These are phyloP conservation scores for Penicillium sp. DNA, from an alignment of 2,329 filamentous ascomycete species.

Conservation along the genomic window DNA sequence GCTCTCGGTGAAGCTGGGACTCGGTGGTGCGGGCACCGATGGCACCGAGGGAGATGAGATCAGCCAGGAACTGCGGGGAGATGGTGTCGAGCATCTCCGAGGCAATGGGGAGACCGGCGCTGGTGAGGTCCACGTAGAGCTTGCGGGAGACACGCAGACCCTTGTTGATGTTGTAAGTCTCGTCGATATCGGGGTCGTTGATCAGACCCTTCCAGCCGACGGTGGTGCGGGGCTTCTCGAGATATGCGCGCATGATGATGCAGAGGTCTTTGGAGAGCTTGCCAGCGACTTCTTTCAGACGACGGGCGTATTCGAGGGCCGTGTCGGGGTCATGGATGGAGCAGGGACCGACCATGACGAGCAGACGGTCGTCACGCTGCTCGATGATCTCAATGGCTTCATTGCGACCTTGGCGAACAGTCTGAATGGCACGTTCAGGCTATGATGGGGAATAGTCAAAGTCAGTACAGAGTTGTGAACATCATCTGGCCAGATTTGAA, in stretches of 20 bases:
- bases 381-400: slow-evolving; percentile 70
- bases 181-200: slow-evolving; percentile 97
- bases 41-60: slow-evolving; percentile 89
- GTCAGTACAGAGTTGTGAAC: slow-evolving; percentile 3
- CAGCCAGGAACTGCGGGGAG: slow-evolving; percentile 93
- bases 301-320: slow-evolving; percentile 80
- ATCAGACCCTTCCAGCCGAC: slow-evolving; percentile 99
- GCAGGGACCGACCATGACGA: slow-evolving; percentile 93
- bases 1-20: slow-evolving; percentile 90
- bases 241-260: slow-evolving; percentile 97
- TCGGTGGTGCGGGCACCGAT: slow-evolving; percentile 96
- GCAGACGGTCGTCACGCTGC: slow-evolving; percentile 70
- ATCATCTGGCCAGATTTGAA: too few relatives aligned
- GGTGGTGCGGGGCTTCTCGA: slow-evolving; percentile 96
- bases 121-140: slow-evolving; percentile 86
- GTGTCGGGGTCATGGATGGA: slow-evolving; percentile 90
- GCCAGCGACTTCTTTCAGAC: slow-evolving; percentile 69
- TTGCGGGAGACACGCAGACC: slow-evolving; percentile 86
- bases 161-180: slow-evolving; percentile 98
- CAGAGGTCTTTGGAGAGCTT: slow-evolving; percentile 77
- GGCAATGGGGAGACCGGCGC: slow-evolving; percentile 84
- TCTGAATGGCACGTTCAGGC: slow-evolving; percentile 36
- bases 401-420: slow-evolving; percentile 40
- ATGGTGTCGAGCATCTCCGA: slow-evolving; percentile 99
- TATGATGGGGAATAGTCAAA: slow-evolving; percentile 16